Conservation (phyloP, 805 yeast species). For the Yamadazyma takamatsuzukensis region DNA sequence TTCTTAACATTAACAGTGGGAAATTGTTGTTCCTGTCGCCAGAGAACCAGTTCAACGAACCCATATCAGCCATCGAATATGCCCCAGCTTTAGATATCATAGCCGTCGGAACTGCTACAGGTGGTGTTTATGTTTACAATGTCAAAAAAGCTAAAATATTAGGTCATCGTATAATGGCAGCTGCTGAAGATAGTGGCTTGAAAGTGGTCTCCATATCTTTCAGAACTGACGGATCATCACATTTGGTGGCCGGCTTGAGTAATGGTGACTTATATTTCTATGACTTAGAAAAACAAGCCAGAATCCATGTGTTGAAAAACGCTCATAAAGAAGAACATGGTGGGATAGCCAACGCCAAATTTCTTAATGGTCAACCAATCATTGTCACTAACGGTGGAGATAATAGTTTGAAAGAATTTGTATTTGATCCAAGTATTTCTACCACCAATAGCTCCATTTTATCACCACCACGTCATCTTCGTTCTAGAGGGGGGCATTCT, state of each 20-base stretch:
- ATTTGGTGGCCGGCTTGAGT: slow-evolving; percentile 72
- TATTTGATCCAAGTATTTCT: slow-evolving; percentile 86
- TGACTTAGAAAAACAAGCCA: slow-evolving; percentile 66
- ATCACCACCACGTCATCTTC: slow-evolving; percentile 84
- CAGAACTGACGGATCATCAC: slow-evolving; percentile 86
- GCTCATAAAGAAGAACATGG: slow-evolving; percentile 74
- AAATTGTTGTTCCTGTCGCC: slow-evolving; percentile 58
- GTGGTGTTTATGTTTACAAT: slow-evolving; percentile 64
- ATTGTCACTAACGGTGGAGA: slow-evolving; percentile 88
- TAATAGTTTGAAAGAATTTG: slow-evolving; percentile 82
- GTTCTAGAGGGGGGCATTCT: slow-evolving; percentile 97
- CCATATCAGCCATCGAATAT: slow-evolving; percentile 63
- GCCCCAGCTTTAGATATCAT: slow-evolving; percentile 87
- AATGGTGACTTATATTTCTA: slow-evolving; percentile 85
- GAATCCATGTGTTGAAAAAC: slow-evolving; percentile 71
- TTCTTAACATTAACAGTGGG: slow-evolving; percentile 76
- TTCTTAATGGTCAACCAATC: slow-evolving; percentile 89
- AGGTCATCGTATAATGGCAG: slow-evolving; percentile 44
- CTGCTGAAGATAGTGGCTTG: slow-evolving; percentile 37
- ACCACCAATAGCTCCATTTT: slow-evolving; percentile 60
- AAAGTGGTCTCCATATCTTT: slow-evolving; percentile 67
- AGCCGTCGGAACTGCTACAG: slow-evolving; percentile 72
- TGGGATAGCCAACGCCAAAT: slow-evolving; percentile 70
- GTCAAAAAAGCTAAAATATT: slow-evolving; percentile 59
- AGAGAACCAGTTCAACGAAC: slow-evolving; percentile 37